Conservation (phyloP, 371 early-diverging fungal species). For the Rhizomucor pusillus region DNA sequence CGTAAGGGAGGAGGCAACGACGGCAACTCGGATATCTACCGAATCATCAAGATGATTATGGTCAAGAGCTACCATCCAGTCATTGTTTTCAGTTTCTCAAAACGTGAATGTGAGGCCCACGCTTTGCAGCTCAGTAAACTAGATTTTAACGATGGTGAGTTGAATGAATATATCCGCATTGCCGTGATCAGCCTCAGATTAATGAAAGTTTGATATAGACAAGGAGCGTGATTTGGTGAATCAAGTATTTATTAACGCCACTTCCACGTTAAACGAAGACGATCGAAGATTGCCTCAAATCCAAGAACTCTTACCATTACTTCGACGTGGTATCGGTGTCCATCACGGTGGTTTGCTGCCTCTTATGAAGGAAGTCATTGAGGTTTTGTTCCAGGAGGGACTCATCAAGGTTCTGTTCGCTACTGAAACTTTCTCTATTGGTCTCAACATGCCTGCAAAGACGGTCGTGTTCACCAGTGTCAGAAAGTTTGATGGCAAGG, state of each 20-base stretch:
- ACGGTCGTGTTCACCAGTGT: constrained; percentile 98
- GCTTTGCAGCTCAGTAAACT: constrained; percentile 91
- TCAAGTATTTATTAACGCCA: constrained; percentile 93
- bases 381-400: constrained; percentile 99
- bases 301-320: constrained; percentile 89
- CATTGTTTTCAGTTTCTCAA: constrained; percentile 99
- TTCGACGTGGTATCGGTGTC: constrained; percentile 98
- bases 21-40: constrained; percentile 81
- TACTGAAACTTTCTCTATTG: constrained; percentile 99
- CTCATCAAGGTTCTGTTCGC: constrained; percentile 99
- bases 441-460: constrained; percentile 99
- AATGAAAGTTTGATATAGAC: constrained; percentile 42
- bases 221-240: constrained; percentile 89
- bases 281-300: constrained; percentile 97
- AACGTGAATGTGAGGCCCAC: constrained; percentile 95
- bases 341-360: constrained; percentile 99
- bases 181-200: no score
- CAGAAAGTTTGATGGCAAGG: constrained; percentile 97
- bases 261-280: constrained; percentile 86
- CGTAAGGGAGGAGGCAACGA: constrained; percentile 61
- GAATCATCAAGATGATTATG: constrained; percentile 95
- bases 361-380: constrained; percentile 99
- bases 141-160: constrained; percentile 84
- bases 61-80: constrained; percentile 94
- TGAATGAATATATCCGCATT: not conserved